Conservation (phyloP, 768 basidiomycete genomes). For the Pisolithus albus region DNA sequence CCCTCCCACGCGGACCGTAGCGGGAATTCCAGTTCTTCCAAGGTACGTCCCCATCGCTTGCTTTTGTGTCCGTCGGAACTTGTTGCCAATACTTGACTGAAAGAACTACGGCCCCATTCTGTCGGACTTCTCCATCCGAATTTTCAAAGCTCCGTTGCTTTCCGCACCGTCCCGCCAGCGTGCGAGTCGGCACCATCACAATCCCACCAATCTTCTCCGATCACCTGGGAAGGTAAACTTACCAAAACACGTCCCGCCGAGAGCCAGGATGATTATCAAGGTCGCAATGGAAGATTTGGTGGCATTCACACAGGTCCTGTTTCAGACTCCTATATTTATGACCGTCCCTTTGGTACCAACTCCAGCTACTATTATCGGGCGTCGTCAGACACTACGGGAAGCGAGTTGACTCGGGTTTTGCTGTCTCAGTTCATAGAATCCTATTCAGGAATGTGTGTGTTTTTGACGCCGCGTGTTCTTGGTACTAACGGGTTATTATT, state of each 20-base stretch:
- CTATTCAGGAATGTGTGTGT: too few relatives aligned
- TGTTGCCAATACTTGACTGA: conserved; percentile 8
- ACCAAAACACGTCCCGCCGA: conserved; percentile 25
- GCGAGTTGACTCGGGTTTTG: conserved; percentile 25
- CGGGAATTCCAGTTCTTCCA: conserved; percentile 25
- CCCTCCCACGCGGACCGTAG: conserved; percentile 29
- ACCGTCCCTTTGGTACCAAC: conserved; percentile 43
- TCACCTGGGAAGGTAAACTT: conserved; percentile 25
- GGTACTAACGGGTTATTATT: too few relatives aligned
- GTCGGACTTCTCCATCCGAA: conserved; percentile 44
- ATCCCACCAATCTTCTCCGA: conserved; percentile 19
- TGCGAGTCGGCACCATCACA: conserved; percentile 30
- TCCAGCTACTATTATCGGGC: conserved; percentile 2
- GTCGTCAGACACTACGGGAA: conserved; percentile 31
- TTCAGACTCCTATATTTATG: conserved; percentile 49
- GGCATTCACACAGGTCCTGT: conserved; percentile 43
- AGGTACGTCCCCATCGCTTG: conserved; percentile 22
- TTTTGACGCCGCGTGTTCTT: too few relatives aligned
- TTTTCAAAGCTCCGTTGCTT: conserved; percentile 43
- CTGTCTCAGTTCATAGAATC: too few relatives aligned
- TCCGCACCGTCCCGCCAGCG: conserved; percentile 30
- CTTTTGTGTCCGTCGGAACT: conserved; percentile 1
- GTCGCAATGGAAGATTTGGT: conserved; percentile 30
- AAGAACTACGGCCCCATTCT: conserved; percentile 37
- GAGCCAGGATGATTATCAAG: conserved; percentile 18